phyloP scores from a whole-genome alignment of 192 early-diverging fungal species.

The Umbelopsis isabellina region DNA sequence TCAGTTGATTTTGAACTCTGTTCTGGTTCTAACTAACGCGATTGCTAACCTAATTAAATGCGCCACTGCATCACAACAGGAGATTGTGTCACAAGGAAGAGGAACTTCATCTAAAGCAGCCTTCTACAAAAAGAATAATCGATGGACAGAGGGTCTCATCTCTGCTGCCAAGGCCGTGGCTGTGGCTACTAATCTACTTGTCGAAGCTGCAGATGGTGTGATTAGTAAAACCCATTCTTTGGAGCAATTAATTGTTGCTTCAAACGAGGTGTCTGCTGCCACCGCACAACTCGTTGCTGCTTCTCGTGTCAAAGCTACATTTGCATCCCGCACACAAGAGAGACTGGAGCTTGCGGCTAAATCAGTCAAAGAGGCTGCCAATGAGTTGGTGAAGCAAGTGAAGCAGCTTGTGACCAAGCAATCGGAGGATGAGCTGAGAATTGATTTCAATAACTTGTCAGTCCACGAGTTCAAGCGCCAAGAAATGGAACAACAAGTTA shows the following conservation, averaged over 20 bases:
- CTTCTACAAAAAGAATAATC: slow-evolving; percentile 99
- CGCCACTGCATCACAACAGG: slow-evolving; percentile 94
- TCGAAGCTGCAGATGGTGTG: slow-evolving; percentile 97
- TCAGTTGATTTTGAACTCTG: slow-evolving; percentile 85
- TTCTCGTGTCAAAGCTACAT: slow-evolving; percentile 91
- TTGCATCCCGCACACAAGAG: slow-evolving; percentile 91
- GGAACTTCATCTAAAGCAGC: slow-evolving; percentile 78
- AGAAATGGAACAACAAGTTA: slow-evolving; percentile 99
- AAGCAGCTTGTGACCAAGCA: slow-evolving; percentile 82
- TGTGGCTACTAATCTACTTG: slow-evolving; percentile 85
- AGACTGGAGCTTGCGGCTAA: slow-evolving; percentile 92
- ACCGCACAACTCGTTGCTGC: slow-evolving; percentile 98
- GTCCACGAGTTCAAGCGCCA: slow-evolving; percentile 93
- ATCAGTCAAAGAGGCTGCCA: slow-evolving; percentile 89
- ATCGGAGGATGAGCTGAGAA: slow-evolving; percentile 59
- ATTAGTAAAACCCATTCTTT: slow-evolving; percentile 86
- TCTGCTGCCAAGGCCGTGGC: slow-evolving; percentile 97
- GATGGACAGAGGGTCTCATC: slow-evolving; percentile 99
- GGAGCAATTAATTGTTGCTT: slow-evolving; percentile 97
- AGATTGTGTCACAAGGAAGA: slow-evolving; percentile 93
- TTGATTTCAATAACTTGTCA: slow-evolving; percentile 76
- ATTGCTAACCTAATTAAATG: slow-evolving; percentile 93
- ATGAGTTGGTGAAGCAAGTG: slow-evolving; percentile 90
- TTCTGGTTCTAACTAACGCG: slow-evolving; percentile 91
- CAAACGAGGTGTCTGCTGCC: slow-evolving; percentile 93